These are phyloP conservation scores for Saturnispora hagleri DNA, from an alignment of 805 yeast genomes.

Conservation along the genomic window DNA sequence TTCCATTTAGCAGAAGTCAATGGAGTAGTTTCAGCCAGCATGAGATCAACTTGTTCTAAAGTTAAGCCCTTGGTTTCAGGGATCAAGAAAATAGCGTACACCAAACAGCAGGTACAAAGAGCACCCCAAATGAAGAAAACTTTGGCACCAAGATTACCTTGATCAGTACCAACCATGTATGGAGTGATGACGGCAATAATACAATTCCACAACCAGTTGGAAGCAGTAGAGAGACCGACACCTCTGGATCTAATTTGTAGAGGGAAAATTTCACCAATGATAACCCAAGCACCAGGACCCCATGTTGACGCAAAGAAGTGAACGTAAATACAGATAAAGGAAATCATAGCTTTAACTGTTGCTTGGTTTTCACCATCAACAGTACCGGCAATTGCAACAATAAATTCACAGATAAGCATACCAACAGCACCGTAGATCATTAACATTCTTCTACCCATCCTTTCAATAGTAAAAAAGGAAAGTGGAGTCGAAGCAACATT, in stretches of 20 bases:
- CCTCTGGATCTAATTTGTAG: conserved; percentile 69
- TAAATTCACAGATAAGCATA: conserved; percentile 46
- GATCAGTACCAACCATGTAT: conserved; percentile 55
- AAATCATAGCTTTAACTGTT: conserved; percentile 28
- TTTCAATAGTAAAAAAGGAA: conserved; percentile 46
- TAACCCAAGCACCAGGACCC: conserved; percentile 77
- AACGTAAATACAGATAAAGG: conserved; percentile 51
- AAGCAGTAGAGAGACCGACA: conserved; percentile 59
- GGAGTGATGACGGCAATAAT: conserved; percentile 72
- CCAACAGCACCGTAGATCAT: conserved; percentile 41
- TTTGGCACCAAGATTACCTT: conserved; percentile 51
- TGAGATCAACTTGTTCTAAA: conserved; percentile 67
- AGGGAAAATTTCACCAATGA: conserved; percentile 55
- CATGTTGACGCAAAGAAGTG: conserved; percentile 74
- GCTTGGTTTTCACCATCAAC: conserved; percentile 21
- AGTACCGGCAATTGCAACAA: conserved; percentile 40
- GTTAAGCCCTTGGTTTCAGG: conserved; percentile 76
- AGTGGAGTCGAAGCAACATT: conserved; percentile 46
- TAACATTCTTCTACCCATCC: conserved; percentile 48
- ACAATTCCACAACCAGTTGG: conserved; percentile 76
- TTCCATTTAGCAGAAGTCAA: conserved; percentile 28
- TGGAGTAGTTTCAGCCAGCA: conserved; percentile 29
- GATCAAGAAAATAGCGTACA: conserved; percentile 65
- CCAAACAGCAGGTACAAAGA: conserved; percentile 33
- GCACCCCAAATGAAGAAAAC: conserved; percentile 71